A percentile compares a stretch with the other conserved stretches of the same genome.
These are phyloP conservation scores for Globisporangium takayamanum DNA, from an alignment of 352 stramenopile genomes.

Conservation along the genomic window DNA sequence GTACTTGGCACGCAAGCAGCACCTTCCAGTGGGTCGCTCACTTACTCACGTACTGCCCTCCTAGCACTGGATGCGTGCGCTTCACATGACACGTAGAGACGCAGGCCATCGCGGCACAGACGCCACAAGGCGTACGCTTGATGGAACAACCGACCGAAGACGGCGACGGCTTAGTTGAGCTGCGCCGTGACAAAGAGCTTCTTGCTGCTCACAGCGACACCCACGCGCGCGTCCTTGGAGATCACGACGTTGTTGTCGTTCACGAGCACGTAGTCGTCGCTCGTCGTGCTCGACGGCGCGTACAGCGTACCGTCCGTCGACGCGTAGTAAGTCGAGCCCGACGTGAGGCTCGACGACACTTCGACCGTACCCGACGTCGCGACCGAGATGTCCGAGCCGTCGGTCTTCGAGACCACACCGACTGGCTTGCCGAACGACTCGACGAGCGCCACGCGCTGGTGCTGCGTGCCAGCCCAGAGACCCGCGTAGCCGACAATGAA, in stretches of 20 bases:
- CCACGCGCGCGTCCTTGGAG: conserved; percentile 69
- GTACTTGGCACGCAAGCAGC: not conserved
- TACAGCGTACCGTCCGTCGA: conserved; percentile 60
- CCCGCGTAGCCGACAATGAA: conserved; percentile 56
- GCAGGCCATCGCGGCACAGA: not conserved
- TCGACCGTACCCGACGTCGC: conserved; percentile 59
- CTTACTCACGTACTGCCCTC: not conserved
- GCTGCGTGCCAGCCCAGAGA: conserved; percentile 40
- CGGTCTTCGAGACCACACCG: conserved; percentile 58
- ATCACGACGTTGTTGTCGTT: conserved; percentile 68
- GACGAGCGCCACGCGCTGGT: conserved; percentile 65
- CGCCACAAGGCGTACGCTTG: not conserved
- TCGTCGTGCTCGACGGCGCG: conserved; percentile 34
- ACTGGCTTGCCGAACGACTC: conserved; percentile 66
- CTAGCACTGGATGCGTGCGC: too few relatives aligned
- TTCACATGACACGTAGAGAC: too few relatives aligned
- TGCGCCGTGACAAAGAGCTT: conserved; percentile 48
- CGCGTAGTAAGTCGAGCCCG: conserved; percentile 60
- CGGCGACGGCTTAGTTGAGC: conserved; percentile 2
- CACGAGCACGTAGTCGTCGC: conserved; percentile 54
- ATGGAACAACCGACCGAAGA: not conserved
- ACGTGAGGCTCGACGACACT: conserved; percentile 26
- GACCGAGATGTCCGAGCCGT: conserved; percentile 44
- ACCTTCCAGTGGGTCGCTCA: conserved; percentile 2
- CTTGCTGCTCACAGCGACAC: conserved; percentile 51